Evolutionary conservation across 768 basidiomycete species (phyloP).

Genomic region (Trametes punicea): DNA sequence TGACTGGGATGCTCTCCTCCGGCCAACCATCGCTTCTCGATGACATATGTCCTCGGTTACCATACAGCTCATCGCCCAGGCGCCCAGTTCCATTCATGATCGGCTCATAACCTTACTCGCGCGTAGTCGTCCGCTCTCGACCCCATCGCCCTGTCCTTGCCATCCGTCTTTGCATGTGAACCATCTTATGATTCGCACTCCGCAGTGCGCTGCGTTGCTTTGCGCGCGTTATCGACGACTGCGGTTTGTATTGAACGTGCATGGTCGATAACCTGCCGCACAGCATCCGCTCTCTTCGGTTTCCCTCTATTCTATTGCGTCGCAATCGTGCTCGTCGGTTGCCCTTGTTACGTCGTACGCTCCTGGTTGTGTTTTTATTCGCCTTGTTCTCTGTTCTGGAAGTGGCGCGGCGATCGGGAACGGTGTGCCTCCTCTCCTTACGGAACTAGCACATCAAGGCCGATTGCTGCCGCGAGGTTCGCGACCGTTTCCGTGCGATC

Average conservation of each 20-base stretch:
- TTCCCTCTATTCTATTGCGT: not conserved
- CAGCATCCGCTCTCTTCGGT: not conserved
- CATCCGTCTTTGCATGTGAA: not conserved
- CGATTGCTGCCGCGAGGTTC: not conserved
- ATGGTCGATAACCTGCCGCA: not conserved
- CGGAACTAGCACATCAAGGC: not conserved
- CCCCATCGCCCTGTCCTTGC: not conserved
- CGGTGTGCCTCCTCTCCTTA: not conserved
- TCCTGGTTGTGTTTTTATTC: not conserved
- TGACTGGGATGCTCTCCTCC: not conserved
- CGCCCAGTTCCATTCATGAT: slow-evolving; percentile 1
- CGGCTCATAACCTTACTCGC: not conserved
- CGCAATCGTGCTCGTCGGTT: not conserved
- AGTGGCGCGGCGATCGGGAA: slow-evolving; percentile 4
- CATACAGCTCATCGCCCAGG: not conserved
- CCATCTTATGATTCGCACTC: slow-evolving; percentile 1
- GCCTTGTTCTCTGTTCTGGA: too few relatives aligned
- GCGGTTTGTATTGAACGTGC: not conserved
- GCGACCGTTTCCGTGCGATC: slow-evolving; percentile 5
- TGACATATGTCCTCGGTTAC: slow-evolving; percentile 1
- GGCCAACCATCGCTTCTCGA: slow-evolving; percentile 11
- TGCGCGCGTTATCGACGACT: not conserved
- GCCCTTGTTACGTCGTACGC: not conserved
- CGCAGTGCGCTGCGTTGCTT: slow-evolving; percentile 3
- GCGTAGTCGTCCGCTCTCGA: not conserved